Percentiles rank a stretch among this genome's conserved stretches.
phyloP scores from a whole-genome alignment of 345 rosid genomes.

The Sisymbrium altissimum region DNA sequence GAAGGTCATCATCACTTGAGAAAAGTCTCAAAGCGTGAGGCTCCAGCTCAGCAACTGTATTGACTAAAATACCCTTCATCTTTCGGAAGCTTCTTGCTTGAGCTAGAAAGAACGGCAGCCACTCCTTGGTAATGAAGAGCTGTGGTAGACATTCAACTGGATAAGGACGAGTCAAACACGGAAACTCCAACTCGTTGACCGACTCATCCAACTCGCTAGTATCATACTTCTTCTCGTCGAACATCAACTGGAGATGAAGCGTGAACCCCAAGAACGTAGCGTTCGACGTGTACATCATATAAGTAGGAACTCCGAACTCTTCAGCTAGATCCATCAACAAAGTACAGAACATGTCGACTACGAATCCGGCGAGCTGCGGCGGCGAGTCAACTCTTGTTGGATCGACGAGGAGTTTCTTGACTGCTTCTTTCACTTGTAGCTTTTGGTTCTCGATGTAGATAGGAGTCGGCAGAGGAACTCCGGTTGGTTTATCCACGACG shows the following conservation, averaged over 20 bases:
- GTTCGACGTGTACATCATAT: slow-evolving; percentile 45
- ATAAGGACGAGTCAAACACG: slow-evolving; percentile 38
- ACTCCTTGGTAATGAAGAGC: not conserved
- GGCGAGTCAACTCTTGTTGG: slow-evolving; percentile 17
- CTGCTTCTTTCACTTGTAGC: slow-evolving; percentile 34
- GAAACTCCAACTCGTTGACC: slow-evolving; percentile 37
- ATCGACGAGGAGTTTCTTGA: not conserved
- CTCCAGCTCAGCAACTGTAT: slow-evolving; percentile 53
- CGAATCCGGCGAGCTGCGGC: slow-evolving; percentile 41
- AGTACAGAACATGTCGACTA: too few species aligned
- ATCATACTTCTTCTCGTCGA: slow-evolving; percentile 24
- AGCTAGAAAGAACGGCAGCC: not conserved
- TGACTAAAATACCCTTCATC: slow-evolving; percentile 49
- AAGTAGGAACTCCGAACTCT: slow-evolving; percentile 43
- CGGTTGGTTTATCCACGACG: not conserved
- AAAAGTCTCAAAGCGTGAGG: slow-evolving; percentile 31
- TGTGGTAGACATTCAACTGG: slow-evolving; percentile 41
- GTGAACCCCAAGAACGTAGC: slow-evolving; percentile 38
- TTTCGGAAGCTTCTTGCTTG: slow-evolving; percentile 24
- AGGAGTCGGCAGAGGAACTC: not conserved
- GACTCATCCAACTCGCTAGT: slow-evolving; percentile 34
- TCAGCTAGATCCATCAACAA: too few species aligned
- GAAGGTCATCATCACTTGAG: not conserved
- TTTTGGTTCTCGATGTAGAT: slow-evolving; percentile 34
- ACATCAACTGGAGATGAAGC: slow-evolving; percentile 29